Evolutionary conservation across 805 yeast species (phyloP), one percentile per base, ranked within the genome.

Genomic region (Starmerella sp.): DNA sequence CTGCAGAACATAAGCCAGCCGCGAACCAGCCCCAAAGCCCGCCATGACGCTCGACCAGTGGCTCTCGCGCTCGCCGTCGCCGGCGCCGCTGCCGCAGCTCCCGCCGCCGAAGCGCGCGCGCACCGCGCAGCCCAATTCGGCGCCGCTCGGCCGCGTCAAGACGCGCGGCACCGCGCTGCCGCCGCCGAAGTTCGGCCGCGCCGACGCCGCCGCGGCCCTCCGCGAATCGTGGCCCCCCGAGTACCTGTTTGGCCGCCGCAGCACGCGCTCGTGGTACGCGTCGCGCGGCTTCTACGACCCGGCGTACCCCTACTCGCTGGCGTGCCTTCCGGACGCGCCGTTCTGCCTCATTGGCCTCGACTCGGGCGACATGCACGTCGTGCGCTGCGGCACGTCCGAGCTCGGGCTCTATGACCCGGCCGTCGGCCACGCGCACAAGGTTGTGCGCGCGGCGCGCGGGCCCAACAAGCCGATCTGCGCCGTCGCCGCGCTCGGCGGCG

Each of bases 31-130:
- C 9, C n/a, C 5, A 36, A 6, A 5, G 29, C 44, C n/a, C 14
- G 14, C 14, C n/a, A 54, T 54, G 57, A 31, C 52, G 30, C 49
- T 54, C 14, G 57, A 54, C 29, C 46, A 54, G 22, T 54, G 57
- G 57, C 52, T 54, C 10, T 47, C 48, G 3, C 42, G 34, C 6
- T 36, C 36, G 14, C 15, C 29, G 3, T 31, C 48, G 37, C 48
- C 29, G 32, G 43, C 8, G 3, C 17, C n/a, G 17, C 28, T 9
- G 31, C 32, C 7, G n/a, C 10, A 6, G 22, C 29, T 6, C 7
- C 43, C 43, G 13, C 29, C 43, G 29, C 29, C 43, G 5, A 39
- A 7, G 30, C 36, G 36, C 14, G 6, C 29, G 29, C 28, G 43
- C 9, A 15, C 46, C 2, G 7, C 9, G 32, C n/a, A 9, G 9